Base-by-base conservation (phyloP, 2,329 filamentous ascomycete species). In the Fusarium sp. region DNA sequence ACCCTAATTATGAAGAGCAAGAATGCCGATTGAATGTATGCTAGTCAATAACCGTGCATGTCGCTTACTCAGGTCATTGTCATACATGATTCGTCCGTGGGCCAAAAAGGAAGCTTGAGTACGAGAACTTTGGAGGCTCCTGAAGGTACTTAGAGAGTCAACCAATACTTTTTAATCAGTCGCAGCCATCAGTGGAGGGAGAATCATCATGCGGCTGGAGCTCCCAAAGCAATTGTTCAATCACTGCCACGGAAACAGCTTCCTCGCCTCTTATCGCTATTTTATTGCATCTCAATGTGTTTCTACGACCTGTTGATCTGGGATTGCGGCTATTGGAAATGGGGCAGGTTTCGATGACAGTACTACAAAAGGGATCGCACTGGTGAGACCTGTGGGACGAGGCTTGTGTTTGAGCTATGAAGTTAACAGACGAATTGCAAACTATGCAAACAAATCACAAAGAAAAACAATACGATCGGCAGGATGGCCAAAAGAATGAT, bases 391-490 rank as follows among this genome's bases (percentile, higher is more conserved):
- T 47, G 25, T 15, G 6, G 44, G 21, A 15, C 25, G 19, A 21
- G 44, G 19, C 44, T 30, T 7, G 21, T 16, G 12, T 30, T 16
- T 47, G 12, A 28, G 28, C 28, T 5, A 28, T 7, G 28, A 30
- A 30, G 25, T 30, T 15, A 12, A 28, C 44, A 3, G 44, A 21
- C 3, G 3, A 3, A 47, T 16, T 30, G 12, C 25, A 30, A 47
- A 2, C 9, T 15, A 21, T 11, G 25, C 10, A 47, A 47, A 28
- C 1, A 21, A 21, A 30, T 8, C 3, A 47, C 44, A 21, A 47
- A 47, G 19, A 28, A 3, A 10, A 2, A 9, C 0, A 21, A 47
- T 0, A 2, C 9, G 0, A 21, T 21, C 19, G 25, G 12, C 9
- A 30, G 2, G 6, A n/a, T 9, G 44, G 6, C 6, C 19, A 30